Evolutionary conservation across 768 basidiomycete species (phyloP).

Genomic region (Collybia sp.): DNA sequence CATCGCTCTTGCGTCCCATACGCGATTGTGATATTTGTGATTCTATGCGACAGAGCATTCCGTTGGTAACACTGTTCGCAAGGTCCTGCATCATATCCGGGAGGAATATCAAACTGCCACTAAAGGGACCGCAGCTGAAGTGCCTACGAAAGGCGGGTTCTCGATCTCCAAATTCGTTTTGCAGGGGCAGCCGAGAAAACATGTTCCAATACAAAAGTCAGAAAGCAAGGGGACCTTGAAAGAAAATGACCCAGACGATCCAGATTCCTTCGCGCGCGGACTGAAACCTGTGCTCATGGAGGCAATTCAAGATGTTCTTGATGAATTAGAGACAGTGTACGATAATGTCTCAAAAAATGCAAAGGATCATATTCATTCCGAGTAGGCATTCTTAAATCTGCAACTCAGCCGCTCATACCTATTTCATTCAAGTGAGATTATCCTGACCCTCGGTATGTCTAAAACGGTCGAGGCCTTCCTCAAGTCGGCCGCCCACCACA

Average conservation of each 20-base stretch:
- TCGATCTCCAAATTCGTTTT: conserved; percentile 84
- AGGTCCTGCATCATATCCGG: conserved; percentile 88
- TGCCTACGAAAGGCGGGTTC: conserved; percentile 37
- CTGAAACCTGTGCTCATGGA: conserved; percentile 95
- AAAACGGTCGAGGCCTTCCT: conserved; percentile 92
- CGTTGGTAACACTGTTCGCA: conserved; percentile 91
- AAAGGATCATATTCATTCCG: conserved; percentile 96
- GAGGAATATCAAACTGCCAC: conserved; percentile 91
- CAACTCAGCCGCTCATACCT: neutral
- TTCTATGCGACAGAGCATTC: conserved; percentile 67
- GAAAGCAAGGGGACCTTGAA: conserved; percentile 55
- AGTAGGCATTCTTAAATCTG: conserved; percentile 49
- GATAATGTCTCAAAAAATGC: conserved; percentile 93
- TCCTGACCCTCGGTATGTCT: conserved; percentile 91
- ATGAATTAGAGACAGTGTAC: conserved; percentile 94
- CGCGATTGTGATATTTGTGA: conserved; percentile 1
- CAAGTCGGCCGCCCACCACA: conserved; percentile 82
- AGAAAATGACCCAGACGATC: conserved; percentile 72
- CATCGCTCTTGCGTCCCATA: neutral
- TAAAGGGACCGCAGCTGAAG: conserved; percentile 32
- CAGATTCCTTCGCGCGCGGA: conserved; percentile 69
- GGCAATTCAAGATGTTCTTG: conserved; percentile 93
- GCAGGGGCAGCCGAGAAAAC: conserved; percentile 67
- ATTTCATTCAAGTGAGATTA: conserved; percentile 69
- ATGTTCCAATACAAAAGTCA: conserved; percentile 33